Base-by-base conservation (phyloP, 2,329 filamentous ascomycete species). In the Diaporthe sp. region DNA sequence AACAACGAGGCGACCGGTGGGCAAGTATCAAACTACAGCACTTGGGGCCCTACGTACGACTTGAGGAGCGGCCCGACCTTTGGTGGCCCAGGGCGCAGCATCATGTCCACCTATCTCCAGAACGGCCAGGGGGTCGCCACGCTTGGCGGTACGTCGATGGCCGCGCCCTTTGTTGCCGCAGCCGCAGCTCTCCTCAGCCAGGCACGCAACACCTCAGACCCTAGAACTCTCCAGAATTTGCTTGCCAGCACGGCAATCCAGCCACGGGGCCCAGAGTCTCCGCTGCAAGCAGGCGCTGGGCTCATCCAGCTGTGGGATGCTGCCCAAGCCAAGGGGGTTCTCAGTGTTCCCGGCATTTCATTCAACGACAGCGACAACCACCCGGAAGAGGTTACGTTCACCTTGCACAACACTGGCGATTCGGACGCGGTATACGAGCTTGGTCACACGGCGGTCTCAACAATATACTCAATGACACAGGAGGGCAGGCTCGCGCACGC, bases 241-340 rank as follows among this genome's bases (percentile, higher is more conserved):
- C 57, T 61, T 39, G 57, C 34, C 34, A 61, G 57, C 57, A 61
- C 57, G 22, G 34, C 57, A 2, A 42, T 61, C 12, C 57, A 61
- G 57, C 57, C 57, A 17, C 22, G 57, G 22, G 57, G 57, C 0
- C 57, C 22, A n/a, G 20, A 42, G 34, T 61, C 57, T 61, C 57
- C 57, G 20, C 34, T 61, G 34, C 57, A 61, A 25, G 57, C 57
- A 1, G 57, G 57, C 2, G 57, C 57, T 25, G 57, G 57, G 57
- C 57, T 61, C 12, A 61, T 61, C 34, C 57, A 61, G 57, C 34
- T 61, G 22, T 61, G 57, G 57, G 57, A 61, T 61, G 57, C 57
- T 61, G 57, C 34, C 20, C 57, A 61, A 25, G 34, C 3, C 57
- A 61, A 42, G 34, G 57, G 57, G 1, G 13, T 61, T 5, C 12